phyloP scores from a whole-genome alignment of 371 early-diverging fungal genomes.

The Enterocytospora artemiae region DNA sequence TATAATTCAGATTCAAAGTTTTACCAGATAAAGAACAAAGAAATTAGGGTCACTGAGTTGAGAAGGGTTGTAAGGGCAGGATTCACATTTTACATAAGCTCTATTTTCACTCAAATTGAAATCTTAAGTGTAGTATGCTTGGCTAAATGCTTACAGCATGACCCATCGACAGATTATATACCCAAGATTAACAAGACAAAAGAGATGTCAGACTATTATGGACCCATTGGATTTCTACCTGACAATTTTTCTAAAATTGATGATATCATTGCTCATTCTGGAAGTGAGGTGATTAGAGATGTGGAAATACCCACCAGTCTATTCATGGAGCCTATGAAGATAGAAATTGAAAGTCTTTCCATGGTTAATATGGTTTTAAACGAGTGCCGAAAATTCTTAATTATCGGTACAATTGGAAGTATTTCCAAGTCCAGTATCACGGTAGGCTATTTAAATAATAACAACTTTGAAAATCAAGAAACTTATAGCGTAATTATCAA shows the following conservation, averaged over 20 bases:
- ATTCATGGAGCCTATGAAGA: conserved; percentile 20
- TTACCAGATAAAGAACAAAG: conserved; percentile 37
- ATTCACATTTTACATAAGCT: conserved; percentile 48
- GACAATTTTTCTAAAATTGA: conserved; percentile 28
- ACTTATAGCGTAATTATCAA: conserved; percentile 8
- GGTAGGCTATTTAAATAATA: conserved; percentile 21
- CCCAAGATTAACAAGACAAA: background rate
- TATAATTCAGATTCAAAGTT: conserved; percentile 37
- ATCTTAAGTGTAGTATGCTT: background rate
- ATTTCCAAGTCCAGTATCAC: conserved; percentile 1
- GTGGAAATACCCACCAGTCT: background rate
- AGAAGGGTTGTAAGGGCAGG: conserved; percentile 27
- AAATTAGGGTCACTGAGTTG: conserved; percentile 42
- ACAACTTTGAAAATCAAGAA: conserved; percentile 4
- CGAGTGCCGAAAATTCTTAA: conserved; percentile 24
- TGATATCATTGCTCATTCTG: conserved; percentile 1
- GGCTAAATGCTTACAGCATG: background rate
- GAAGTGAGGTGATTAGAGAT: conserved; percentile 16
- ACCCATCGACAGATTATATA: background rate
- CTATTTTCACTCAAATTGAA: conserved; percentile 52
- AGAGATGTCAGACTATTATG: background rate
- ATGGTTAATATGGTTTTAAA: conserved; percentile 15
- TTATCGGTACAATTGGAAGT: conserved; percentile 4
- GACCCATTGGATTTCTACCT: conserved; percentile 40
- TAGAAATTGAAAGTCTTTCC: conserved; percentile 12